These are phyloP conservation scores for Cyberlindnera subsufficiens DNA, from an alignment of 805 yeast species.

Conservation along the genomic window DNA sequence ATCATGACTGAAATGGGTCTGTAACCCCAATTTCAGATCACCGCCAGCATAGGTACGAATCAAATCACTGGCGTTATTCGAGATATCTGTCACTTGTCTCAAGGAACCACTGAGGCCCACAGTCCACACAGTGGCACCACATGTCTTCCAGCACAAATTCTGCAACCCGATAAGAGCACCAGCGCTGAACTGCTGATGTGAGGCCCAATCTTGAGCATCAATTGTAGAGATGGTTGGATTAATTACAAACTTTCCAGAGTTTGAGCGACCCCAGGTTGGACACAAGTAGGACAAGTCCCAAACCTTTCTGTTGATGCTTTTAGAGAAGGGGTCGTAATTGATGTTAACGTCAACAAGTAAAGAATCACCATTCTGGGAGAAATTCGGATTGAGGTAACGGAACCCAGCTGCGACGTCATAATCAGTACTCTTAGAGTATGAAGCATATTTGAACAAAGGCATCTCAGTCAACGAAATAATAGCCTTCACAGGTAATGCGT, in stretches of 20 bases:
- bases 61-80: slow-evolving; percentile 48
- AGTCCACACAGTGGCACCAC: slow-evolving; percentile 20
- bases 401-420: slow-evolving; percentile 29
- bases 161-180: slow-evolving; percentile 46
- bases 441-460: slow-evolving; percentile 24
- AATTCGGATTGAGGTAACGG: slow-evolving; percentile 37
- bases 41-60: slow-evolving; percentile 51
- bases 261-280: slow-evolving; percentile 35
- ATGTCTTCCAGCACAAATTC: slow-evolving; percentile 18
- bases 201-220: slow-evolving; percentile 42
- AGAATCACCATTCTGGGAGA: slow-evolving; percentile 54
- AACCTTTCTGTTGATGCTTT: slow-evolving; percentile 39
- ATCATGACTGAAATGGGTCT: slow-evolving; percentile 35
- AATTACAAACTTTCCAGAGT: slow-evolving; percentile 42
- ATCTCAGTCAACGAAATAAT: slow-evolving; percentile 33
- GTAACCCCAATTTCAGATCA: slow-evolving; percentile 47
- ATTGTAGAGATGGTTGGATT: slow-evolving; percentile 41
- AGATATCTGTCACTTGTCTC: slow-evolving; percentile 49
- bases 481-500: slow-evolving; percentile 40
- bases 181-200: slow-evolving; percentile 44
- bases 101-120: slow-evolving; percentile 57
- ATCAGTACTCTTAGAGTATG: slow-evolving; percentile 30
- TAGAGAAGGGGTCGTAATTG: slow-evolving; percentile 42
- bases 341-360: slow-evolving; percentile 40
- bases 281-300: slow-evolving; percentile 41